Evolutionary conservation across 2,329 filamentous ascomycete species (phyloP).

Genomic region (Fusarium nodosum): DNA sequence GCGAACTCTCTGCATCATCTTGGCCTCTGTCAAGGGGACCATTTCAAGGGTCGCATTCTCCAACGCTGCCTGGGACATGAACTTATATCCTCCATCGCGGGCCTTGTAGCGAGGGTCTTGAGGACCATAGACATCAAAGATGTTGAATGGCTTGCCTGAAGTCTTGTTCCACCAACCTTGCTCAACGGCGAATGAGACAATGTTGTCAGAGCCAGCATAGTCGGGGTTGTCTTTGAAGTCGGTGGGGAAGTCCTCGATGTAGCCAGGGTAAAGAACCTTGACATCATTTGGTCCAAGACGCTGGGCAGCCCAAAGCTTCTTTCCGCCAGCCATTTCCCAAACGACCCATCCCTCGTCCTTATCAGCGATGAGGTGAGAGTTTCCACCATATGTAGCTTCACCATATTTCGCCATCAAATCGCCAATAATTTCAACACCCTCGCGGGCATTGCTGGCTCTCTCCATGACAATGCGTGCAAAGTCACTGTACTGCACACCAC

Average conservation of each 20-base stretch:
- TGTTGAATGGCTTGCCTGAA: conserved; percentile 42
- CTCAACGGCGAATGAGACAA: conserved; percentile 43
- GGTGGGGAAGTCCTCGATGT: conserved; percentile 44
- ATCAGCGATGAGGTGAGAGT: conserved; percentile 46
- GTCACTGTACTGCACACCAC: conserved; percentile 44
- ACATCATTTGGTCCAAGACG: conserved; percentile 42
- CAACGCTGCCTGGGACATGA: conserved; percentile 44
- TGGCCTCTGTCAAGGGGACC: conserved; percentile 41
- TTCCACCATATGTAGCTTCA: conserved; percentile 44
- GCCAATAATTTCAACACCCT: conserved; percentile 41
- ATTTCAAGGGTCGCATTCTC: conserved; percentile 43
- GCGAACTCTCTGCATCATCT: conserved; percentile 43
- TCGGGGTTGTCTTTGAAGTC: conserved; percentile 26
- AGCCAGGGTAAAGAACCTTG: conserved; percentile 42
- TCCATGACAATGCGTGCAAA: conserved; percentile 47
- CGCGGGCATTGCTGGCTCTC: conserved; percentile 36
- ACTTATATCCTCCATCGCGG: conserved; percentile 46
- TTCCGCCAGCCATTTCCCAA: conserved; percentile 46
- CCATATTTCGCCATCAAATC: conserved; percentile 38
- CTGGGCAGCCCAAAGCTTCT: conserved; percentile 46
- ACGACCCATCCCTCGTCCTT: conserved; percentile 46
- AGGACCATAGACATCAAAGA: conserved; percentile 41
- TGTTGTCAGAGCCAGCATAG: conserved; percentile 42
- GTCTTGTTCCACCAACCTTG: conserved; percentile 46
- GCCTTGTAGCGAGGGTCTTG: conserved; percentile 44